Evolutionary conservation across 768 basidiomycete genomes (phyloP), one percentile per base, ranked within the genome.

Genomic region (Peribolospora kevripleyi): DNA sequence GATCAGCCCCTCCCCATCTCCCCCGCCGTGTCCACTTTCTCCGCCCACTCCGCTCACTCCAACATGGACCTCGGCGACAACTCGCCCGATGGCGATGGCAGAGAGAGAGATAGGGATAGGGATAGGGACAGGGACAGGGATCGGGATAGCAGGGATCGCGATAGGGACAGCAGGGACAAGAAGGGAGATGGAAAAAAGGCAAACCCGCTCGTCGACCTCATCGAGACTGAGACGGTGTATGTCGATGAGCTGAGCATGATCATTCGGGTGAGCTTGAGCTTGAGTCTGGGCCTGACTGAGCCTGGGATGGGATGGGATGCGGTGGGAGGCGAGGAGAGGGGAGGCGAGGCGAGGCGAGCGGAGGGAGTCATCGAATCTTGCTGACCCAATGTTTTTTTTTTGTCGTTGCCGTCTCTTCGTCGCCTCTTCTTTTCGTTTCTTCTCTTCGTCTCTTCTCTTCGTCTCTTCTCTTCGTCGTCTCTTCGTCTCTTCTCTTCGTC

Each of bases 181-280:
- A 47, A 50, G 11, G 43, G 11, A 5, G 46, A 46, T 2, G 42
- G 50, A 41, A 54, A 46, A 42, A 51, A 45, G 4, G 57, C 57
- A 1, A 95, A 90, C 65, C 88, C 86, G 37, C 72, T 98, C 54
- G 75, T 75, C 6, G 91, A 98, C 70, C 79, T 98, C 57, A 80
- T 97, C 55, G 84, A 90, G 64, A 90, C 84, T 25, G 93, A 98
- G 70, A 85, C 81, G 69, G 62, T 73, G 37, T 98, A 91, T 70
- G 88, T 95, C 9, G 87, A 91, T 47, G 75, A 84, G 60, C 70
- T 98, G 43, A 80, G 86, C 8, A 80, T 80, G 46, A 76, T 95
- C 63, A 93, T 98, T 61, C 77, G 88, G 64, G 91, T 88, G 65
- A 56, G 84, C 70, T 46, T 36, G 42, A 25, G 25, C 25, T 25